phyloP scores from a whole-genome alignment of 2,329 filamentous ascomycete genomes.

The Aspergillus uvarum region DNA sequence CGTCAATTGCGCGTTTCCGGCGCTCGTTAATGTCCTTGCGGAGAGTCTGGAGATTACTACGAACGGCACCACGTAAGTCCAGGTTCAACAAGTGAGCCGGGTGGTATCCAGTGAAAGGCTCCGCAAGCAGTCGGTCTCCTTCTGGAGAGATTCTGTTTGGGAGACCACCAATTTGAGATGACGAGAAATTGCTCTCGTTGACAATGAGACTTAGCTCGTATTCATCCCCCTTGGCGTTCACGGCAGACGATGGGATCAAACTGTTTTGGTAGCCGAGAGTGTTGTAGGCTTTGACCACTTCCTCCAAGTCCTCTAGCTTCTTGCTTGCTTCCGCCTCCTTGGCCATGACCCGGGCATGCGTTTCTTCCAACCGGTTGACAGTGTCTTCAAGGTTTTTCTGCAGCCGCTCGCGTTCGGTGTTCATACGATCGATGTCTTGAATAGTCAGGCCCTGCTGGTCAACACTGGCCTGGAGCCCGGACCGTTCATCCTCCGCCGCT shows the following conservation, averaged over 20 bases:
- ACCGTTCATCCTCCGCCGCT: constrained; percentile 79
- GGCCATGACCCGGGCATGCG: constrained; percentile 77
- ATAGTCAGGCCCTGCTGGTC: constrained; percentile 94
- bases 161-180: constrained; percentile 55
- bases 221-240: constrained; percentile 79
- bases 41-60: constrained; percentile 72
- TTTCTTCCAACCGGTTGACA: constrained; percentile 74
- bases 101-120: constrained; percentile 82
- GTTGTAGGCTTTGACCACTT: constrained; percentile 87
- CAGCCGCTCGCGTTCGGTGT: constrained; percentile 87
- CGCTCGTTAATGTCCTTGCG: constrained; percentile 92
- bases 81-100: constrained; percentile 84
- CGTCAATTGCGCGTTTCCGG: constrained; percentile 75
- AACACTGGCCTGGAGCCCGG: constrained; percentile 76
- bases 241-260: constrained; percentile 78
- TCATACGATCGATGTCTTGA: constrained; percentile 99
- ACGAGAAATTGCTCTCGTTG: constrained; percentile 75
- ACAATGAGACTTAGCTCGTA: constrained; percentile 85
- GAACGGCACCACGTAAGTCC: constrained; percentile 80
- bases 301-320: constrained; percentile 89
- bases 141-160: constrained; percentile 51
- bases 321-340: constrained; percentile 83
- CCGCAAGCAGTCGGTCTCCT: constrained; percentile 76
- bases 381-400: constrained; percentile 82
- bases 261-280: constrained; percentile 90